Evolutionary conservation across 139 green algal species (phyloP).

Genomic region (Protoeuglena noctilucae): DNA sequence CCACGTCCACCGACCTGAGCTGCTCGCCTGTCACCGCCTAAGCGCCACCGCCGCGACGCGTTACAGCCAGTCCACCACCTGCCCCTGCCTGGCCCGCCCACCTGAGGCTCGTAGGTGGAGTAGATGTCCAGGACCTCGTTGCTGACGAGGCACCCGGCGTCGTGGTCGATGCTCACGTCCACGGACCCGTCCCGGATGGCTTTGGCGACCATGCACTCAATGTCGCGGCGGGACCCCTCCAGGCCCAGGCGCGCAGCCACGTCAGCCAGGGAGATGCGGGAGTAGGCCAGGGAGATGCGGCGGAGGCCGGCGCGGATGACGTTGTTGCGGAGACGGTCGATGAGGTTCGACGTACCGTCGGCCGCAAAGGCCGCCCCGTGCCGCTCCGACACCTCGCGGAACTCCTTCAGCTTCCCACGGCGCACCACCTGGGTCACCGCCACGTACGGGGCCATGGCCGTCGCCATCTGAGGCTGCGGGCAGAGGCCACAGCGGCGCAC

Average conservation of each 20-base stretch:
- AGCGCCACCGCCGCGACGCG: no score
- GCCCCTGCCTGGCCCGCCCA: no score
- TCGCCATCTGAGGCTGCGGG: no score
- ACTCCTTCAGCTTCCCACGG: constrained; percentile 60
- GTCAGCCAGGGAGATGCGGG: constrained; percentile 73
- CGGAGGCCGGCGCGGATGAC: constrained; percentile 87
- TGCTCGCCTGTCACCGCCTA: no score
- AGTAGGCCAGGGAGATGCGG: constrained; percentile 86
- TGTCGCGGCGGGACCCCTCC: constrained; percentile 42
- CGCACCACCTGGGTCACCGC: constrained; percentile 68
- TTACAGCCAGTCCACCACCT: no score
- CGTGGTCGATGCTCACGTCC: constrained; percentile 72
- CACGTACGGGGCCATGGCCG: constrained; percentile 73
- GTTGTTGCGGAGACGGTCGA: constrained; percentile 84
- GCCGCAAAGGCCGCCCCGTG: constrained; percentile 41
- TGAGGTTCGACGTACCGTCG: constrained; percentile 69
- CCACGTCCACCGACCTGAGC: no score
- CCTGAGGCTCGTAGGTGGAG: constrained; percentile 36
- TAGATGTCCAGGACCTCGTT: constrained; percentile 63
- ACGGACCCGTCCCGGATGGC: constrained; percentile 62
- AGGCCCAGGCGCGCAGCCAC: constrained; percentile 71
- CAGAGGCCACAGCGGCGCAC: no score
- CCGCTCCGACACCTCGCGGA: constrained; percentile 41
- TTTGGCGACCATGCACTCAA: constrained; percentile 88
- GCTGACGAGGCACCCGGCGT: constrained; percentile 42